phyloP scores from a whole-genome alignment of 2,329 filamentous ascomycete genomes.

The Dothideomycetes sp. region DNA sequence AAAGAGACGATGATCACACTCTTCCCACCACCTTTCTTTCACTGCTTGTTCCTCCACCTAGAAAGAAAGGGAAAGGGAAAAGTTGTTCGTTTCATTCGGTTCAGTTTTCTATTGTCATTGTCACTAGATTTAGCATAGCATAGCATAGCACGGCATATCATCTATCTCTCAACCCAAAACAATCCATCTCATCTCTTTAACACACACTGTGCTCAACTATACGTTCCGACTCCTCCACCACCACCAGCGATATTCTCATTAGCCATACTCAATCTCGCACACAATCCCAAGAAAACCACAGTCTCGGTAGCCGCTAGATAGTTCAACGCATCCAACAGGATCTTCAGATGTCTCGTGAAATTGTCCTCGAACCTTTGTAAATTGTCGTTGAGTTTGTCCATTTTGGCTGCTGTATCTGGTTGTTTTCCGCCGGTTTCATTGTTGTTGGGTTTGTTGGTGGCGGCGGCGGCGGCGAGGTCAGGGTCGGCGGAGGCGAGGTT shows the following conservation, averaged over 20 bases:
- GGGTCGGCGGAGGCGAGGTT: slow-evolving; percentile 78
- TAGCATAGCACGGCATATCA: too few species aligned
- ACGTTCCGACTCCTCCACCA: slow-evolving; percentile 14
- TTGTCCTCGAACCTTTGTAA: slow-evolving; percentile 88
- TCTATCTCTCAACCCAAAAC: too few species aligned
- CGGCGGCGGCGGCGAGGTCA: slow-evolving; percentile 50
- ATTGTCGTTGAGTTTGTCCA: slow-evolving; percentile 75
- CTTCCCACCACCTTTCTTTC: too few species aligned
- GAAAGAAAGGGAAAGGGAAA: too few species aligned
- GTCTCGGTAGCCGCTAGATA: slow-evolving; percentile 97
- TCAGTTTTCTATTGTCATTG: background rate
- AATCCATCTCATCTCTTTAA: background rate
- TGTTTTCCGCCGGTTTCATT: too few species aligned
- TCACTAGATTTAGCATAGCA: background rate
- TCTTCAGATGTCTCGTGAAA: slow-evolving; percentile 85
- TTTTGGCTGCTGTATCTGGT: slow-evolving; percentile 43
- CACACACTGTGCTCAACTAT: slow-evolving; percentile 4
- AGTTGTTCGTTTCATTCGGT: too few species aligned
- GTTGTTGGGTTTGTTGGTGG: too few species aligned
- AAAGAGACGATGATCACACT: slow-evolving; percentile 6
- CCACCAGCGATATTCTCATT: slow-evolving; percentile 51
- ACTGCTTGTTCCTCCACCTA: too few species aligned
- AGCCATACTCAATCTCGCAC: slow-evolving; percentile 70
- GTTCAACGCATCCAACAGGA: slow-evolving; percentile 87
- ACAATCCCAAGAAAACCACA: slow-evolving; percentile 82